Conservation (phyloP, 192 early-diverging fungal genomes). For the Coemansia sp. region DNA sequence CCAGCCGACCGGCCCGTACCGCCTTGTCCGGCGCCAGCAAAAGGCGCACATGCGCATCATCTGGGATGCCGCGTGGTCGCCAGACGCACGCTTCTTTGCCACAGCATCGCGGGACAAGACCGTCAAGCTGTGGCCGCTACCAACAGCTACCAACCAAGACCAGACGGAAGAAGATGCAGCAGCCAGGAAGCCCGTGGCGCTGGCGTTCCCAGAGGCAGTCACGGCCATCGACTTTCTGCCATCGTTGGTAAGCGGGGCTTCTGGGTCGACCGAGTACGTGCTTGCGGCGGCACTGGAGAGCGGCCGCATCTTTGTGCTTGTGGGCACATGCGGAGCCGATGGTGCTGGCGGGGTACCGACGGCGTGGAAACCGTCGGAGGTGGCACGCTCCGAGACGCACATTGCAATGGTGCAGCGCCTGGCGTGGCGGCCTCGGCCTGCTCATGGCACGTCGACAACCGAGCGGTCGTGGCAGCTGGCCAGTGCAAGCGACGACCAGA, state of each 20-base stretch:
- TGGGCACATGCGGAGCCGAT: background rate
- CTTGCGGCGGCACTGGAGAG: constrained; percentile 83
- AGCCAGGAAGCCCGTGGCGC: constrained; percentile 48
- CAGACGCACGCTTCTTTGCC: constrained; percentile 76
- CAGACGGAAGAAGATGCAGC: constrained; percentile 6
- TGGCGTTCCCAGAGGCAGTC: constrained; percentile 78
- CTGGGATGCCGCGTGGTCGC: constrained; percentile 86
- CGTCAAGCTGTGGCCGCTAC: constrained; percentile 72
- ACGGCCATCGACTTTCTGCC: constrained; percentile 79
- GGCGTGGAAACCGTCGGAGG: constrained; percentile 42
- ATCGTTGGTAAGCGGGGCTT: constrained; percentile 3
- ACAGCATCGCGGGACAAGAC: constrained; percentile 94
- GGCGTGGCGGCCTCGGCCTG: constrained; percentile 60
- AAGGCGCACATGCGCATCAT: constrained; percentile 93
- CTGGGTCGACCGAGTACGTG: constrained; percentile 53
- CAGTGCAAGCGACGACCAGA: constrained; percentile 70
- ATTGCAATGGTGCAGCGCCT: constrained; percentile 60
- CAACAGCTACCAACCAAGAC: too few relatives aligned
- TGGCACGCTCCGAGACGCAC: constrained; percentile 59
- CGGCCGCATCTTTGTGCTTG: constrained; percentile 69
- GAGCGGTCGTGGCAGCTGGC: constrained; percentile 58
- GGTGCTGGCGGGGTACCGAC: constrained; percentile 27
- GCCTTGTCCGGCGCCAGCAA: constrained; percentile 52
- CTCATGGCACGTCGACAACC: background rate
- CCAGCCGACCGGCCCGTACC: constrained; percentile 53